A percentile compares a stretch with the other conserved stretches of the same genome.
Conservation (phyloP, 306 rosid species). For the Pyrus betulifolia region DNA sequence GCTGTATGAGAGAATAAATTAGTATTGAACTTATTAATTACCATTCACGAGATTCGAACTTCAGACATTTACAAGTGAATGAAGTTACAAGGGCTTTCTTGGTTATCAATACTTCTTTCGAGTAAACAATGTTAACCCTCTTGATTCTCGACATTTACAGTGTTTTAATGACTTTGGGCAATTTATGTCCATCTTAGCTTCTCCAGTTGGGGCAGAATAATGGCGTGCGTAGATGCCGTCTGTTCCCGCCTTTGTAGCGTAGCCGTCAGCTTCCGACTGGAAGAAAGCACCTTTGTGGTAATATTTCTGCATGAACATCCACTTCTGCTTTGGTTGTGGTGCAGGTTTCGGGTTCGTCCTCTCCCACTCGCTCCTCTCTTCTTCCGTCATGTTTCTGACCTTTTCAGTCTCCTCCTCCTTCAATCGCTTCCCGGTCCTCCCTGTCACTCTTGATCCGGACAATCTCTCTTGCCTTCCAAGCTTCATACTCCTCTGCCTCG, state of each 20-base stretch:
- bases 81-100: no score
- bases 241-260: constrained; percentile 39
- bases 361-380: constrained; percentile 97
- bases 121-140: no score
- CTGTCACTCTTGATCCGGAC: constrained; percentile 76
- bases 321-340: constrained; percentile 51
- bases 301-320: constrained; percentile 97
- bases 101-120: no score
- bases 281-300: constrained; percentile 96
- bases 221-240: constrained; percentile 40
- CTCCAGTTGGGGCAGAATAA: no score
- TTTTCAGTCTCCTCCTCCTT: constrained; percentile 83
- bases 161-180: no score
- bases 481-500: constrained; percentile 85
- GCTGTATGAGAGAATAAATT: no score
- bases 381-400: constrained; percentile 94
- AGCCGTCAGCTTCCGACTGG: constrained; percentile 58
- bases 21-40: no score
- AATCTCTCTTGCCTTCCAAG: constrained; percentile 85
- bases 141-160: no score
- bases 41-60: no score
- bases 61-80: no score
- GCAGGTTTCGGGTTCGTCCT: constrained; percentile 79
- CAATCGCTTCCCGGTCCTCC: constrained; percentile 66
- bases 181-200: no score